Evolutionary conservation across 2,329 filamentous ascomycete genomes (phyloP).

Genomic region (Aspergillus pseudoterreus): DNA sequence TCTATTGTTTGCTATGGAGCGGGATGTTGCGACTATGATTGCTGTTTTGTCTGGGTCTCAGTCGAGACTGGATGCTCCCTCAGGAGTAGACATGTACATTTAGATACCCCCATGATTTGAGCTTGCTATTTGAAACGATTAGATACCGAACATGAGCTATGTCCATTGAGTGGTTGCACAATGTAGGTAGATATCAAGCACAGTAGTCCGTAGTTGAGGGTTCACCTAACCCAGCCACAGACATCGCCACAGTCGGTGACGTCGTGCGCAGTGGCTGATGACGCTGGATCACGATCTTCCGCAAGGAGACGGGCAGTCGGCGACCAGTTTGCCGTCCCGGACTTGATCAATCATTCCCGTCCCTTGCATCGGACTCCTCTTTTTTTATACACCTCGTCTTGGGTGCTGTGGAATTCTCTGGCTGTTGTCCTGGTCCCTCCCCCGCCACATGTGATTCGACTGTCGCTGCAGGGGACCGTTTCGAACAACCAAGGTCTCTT

Average conservation of each 20-base stretch:
- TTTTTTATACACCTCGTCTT: background rate
- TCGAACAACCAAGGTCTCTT: background rate
- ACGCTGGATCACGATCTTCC: background rate
- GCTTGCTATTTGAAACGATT: background rate
- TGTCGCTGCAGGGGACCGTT: constrained; percentile 1
- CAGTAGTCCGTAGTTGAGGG: too few relatives aligned
- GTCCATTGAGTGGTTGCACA: too few relatives aligned
- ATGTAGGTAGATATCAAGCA: too few relatives aligned
- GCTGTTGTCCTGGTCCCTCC: background rate
- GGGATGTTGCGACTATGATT: background rate
- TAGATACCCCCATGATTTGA: constrained; percentile 30
- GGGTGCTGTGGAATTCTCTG: background rate
- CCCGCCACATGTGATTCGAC: constrained; percentile 1
- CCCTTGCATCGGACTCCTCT: background rate
- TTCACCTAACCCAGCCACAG: too few relatives aligned
- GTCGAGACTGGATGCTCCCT: background rate
- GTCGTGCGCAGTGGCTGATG: background rate
- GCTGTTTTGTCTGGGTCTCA: background rate
- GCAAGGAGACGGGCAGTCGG: background rate
- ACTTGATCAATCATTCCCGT: background rate
- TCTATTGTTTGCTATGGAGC: background rate
- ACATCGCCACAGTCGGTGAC: background rate
- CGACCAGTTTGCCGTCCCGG: background rate
- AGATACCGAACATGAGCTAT: too few relatives aligned
- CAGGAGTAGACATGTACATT: constrained; percentile 20